Evolutionary conservation across 2,329 filamentous ascomycete genomes (phyloP), one percentile per base, ranked within the genome.

Genomic region (Basipetospora chlamydospora): DNA sequence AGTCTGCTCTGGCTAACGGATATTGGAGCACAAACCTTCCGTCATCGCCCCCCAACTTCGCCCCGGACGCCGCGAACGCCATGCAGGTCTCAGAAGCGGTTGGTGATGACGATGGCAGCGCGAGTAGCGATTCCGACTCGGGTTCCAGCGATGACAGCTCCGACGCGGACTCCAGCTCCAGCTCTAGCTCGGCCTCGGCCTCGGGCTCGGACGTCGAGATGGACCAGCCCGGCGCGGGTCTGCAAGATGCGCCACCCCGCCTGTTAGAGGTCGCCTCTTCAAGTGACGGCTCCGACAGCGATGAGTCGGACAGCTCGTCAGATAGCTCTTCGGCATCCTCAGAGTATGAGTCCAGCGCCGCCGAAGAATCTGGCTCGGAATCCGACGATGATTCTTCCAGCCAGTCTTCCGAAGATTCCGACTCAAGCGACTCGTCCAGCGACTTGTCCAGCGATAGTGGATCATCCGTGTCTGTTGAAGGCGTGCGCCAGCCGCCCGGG

Each of bases 131-230:
- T 29, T 13, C 28, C 4, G 16, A 15, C 2, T 20, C 33, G 17
- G 17, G 32, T n/a, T n/a, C n/a, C n/a, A n/a, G n/a, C n/a, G n/a
- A n/a, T n/a, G n/a, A n/a, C n/a, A n/a, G 10, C 12, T 42, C 34
- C 21, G 47, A 46, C 10, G 50, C 52, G 1, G 46, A 50, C 5
- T 53, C 53, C 8, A 53, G 53, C 23, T 55, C 49, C 4, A 49
- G 53, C 4, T 51, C 57, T 2, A 50, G 53, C 8, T 50, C 50
- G 35, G 50, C 48, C 17, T 56, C 53, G 11, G 55, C 57, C 0
- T 58, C 58, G 4, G 63, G 62, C 21, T 58, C 56, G 39, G 26
- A 28, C n/a, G 8, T 7, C 11, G 26, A 20, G n/a, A n/a, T n/a
- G n/a, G n/a, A n/a, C n/a, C n/a, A n/a, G n/a, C n/a, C n/a, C n/a